These are phyloP conservation scores for Pachyrhizus erosus DNA, from an alignment of 306 rosid genomes.

Conservation along the genomic window DNA sequence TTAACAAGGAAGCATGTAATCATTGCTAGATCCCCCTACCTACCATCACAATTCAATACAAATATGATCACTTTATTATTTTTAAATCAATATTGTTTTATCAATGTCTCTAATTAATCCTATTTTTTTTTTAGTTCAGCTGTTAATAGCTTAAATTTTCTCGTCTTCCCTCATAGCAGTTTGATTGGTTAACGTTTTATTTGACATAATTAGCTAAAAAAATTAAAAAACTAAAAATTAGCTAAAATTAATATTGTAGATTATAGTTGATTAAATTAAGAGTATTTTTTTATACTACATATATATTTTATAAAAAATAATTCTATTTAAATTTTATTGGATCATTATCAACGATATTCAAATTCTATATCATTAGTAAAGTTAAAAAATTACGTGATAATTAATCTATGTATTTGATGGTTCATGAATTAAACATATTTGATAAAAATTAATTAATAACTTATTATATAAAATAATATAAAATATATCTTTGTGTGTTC, in stretches of 20 bases:
- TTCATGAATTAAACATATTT: no score
- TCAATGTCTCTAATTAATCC: background rate
- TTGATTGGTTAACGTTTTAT: background rate
- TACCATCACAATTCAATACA: background rate
- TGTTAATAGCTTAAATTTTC: background rate
- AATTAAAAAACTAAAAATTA: background rate
- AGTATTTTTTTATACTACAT: no score
- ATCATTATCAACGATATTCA: no score
- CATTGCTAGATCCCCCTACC: constrained; percentile 6
- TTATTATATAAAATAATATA: no score
- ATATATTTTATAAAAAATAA: no score
- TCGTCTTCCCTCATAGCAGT: background rate
- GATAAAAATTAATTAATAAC: no score
- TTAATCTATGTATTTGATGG: no score
- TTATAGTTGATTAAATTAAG: no score
- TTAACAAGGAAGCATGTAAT: background rate
- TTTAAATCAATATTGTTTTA: background rate
- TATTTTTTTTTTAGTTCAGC: background rate
- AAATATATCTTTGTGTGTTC: no score
- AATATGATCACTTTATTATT: background rate
- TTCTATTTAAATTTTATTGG: no score
- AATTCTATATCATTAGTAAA: no score
- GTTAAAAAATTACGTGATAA: no score
- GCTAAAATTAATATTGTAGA: background rate
- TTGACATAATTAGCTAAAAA: background rate